Evolutionary conservation across 306 rosid species (phyloP).

Genomic region (Casuarina glauca): DNA sequence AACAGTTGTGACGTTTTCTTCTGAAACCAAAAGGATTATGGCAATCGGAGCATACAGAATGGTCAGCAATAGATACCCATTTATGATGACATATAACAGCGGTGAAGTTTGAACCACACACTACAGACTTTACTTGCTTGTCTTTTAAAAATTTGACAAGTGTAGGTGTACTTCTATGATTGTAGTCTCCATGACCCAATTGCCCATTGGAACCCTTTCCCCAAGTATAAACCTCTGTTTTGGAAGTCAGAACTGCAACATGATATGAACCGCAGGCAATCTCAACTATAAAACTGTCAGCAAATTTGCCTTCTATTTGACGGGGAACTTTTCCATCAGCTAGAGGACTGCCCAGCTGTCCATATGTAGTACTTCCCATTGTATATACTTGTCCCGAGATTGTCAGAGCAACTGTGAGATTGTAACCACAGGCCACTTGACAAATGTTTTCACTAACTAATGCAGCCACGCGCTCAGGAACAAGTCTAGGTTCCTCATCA

Average conservation of each 20-base stretch:
- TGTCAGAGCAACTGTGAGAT: conserved; percentile 84
- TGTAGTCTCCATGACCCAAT: conserved; percentile 87
- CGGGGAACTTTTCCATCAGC: conserved; percentile 74
- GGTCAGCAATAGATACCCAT: conserved; percentile 82
- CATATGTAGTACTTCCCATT: conserved; percentile 82
- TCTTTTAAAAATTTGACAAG: conserved; percentile 64
- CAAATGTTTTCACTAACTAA: conserved; percentile 61
- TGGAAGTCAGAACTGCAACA: conserved; percentile 87
- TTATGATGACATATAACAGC: conserved; percentile 84
- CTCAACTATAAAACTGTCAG: conserved; percentile 65
- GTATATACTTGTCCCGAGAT: conserved; percentile 75
- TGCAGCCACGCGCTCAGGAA: conserved; percentile 70
- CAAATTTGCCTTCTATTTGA: conserved; percentile 63
- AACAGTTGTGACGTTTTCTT: conserved; percentile 96
- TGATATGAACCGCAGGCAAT: conserved; percentile 92
- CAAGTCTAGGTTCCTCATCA: conserved; percentile 58
- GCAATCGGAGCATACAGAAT: conserved; percentile 76
- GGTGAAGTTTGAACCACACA: conserved; percentile 92
- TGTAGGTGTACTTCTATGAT: conserved; percentile 75
- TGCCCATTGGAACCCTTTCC: conserved; percentile 98
- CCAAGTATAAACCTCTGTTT: conserved; percentile 91
- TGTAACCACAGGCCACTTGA: conserved; percentile 83
- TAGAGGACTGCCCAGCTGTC: conserved; percentile 80
- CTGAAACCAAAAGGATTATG: conserved; percentile 78
- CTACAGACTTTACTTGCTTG: conserved; percentile 72